A percentile compares a stretch with the other conserved stretches of the same genome.
Evolutionary conservation across 768 basidiomycete genomes (phyloP).

Genomic region (Collybiopsis luxurians): DNA sequence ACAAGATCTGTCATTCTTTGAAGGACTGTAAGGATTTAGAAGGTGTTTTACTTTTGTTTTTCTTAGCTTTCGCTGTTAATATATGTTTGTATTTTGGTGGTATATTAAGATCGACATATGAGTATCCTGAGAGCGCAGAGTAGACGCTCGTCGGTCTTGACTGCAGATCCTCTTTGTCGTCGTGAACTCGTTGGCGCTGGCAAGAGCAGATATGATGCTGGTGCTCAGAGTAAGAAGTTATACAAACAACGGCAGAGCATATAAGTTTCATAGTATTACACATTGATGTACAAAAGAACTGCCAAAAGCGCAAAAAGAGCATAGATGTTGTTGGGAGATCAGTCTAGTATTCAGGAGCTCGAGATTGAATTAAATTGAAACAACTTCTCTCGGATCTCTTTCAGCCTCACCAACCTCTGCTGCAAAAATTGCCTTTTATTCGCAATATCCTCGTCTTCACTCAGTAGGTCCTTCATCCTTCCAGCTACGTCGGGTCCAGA

Average conservation of each 20-base stretch:
- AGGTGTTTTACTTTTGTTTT: not conserved
- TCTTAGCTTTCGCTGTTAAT: not conserved
- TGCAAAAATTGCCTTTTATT: slow-evolving; percentile 27
- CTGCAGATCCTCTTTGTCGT: no score
- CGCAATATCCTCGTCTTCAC: slow-evolving; percentile 37
- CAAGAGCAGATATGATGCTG: no score
- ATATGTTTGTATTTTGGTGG: not conserved
- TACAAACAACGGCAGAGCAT: no score
- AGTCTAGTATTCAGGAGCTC: not conserved
- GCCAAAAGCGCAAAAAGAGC: no score
- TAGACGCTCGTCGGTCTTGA: no score
- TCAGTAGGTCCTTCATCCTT: slow-evolving; percentile 28
- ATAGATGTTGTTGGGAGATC: no score
- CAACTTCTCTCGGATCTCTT: slow-evolving; percentile 31
- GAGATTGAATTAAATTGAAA: not conserved
- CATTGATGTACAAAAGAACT: no score
- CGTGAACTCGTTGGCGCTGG: no score
- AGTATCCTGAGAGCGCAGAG: no score
- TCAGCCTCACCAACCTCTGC: slow-evolving; percentile 21
- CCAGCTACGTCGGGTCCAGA: slow-evolving; percentile 14
- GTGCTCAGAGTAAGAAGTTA: no score
- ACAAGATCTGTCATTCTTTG: slow-evolving; percentile 87
- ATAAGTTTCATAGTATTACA: no score
- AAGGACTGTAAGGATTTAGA: slow-evolving; percentile 47
- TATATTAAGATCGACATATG: no score